These are phyloP conservation scores for Agaricus sinodeliciosus DNA, from an alignment of 768 basidiomycete genomes.

Conservation along the genomic window DNA sequence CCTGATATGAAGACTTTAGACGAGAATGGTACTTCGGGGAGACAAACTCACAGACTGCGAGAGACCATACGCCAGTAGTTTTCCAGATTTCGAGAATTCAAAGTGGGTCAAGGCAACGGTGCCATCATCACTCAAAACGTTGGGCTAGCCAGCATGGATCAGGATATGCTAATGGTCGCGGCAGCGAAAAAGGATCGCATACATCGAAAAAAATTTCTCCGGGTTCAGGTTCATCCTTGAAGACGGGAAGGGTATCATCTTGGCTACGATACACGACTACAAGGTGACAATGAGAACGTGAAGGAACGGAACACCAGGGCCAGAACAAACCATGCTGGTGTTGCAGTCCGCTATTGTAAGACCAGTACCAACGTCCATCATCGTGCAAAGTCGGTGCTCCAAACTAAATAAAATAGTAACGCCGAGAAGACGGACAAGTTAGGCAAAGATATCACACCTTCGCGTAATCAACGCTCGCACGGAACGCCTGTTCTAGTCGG, in stretches of 20 bases:
- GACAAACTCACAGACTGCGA: constrained; percentile 52
- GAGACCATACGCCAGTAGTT: constrained; percentile 73
- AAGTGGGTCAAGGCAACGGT: constrained; percentile 55
- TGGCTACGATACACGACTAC: constrained; percentile 59
- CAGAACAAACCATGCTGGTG: constrained; percentile 43
- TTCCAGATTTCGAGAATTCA: constrained; percentile 60
- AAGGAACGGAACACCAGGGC: neutral
- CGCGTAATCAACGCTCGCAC: constrained; percentile 33
- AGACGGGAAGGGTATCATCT: constrained; percentile 46
- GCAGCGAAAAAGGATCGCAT: constrained; percentile 14
- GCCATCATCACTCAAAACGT: constrained; percentile 66
- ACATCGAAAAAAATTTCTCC: constrained; percentile 81
- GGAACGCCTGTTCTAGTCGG: constrained; percentile 54
- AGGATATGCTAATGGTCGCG: constrained; percentile 6
- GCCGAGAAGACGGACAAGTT: neutral
- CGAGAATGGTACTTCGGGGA: constrained; percentile 4
- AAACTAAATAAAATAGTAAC: constrained; percentile 36
- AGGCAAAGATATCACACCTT: constrained; percentile 24
- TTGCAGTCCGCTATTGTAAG: constrained; percentile 71
- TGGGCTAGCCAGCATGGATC: constrained; percentile 40
- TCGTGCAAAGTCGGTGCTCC: constrained; percentile 52
- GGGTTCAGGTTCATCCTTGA: constrained; percentile 33
- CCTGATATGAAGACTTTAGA: constrained; percentile 30
- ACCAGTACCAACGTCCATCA: constrained; percentile 78
- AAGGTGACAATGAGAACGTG: neutral